These are phyloP conservation scores for Neofusicoccum ribis DNA, from an alignment of 2,329 filamentous ascomycete species.

Conservation along the genomic window DNA sequence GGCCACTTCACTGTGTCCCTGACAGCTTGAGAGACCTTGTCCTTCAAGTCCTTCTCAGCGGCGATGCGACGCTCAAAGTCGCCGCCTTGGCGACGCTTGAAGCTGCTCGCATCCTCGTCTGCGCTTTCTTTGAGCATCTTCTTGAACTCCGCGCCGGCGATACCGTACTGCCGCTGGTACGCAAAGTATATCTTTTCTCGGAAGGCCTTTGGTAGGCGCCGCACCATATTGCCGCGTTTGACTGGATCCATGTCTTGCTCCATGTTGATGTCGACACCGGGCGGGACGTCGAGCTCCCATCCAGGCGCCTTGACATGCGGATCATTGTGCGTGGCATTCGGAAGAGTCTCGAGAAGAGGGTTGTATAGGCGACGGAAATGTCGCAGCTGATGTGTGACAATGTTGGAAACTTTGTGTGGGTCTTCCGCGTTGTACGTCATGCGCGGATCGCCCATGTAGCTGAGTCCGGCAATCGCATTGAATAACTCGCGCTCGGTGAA, in stretches of 20 bases:
- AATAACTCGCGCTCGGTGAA: conserved; percentile 91
- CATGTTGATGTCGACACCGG: conserved; percentile 63
- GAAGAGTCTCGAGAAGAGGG: conserved; percentile 83
- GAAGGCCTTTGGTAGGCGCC: conserved; percentile 83
- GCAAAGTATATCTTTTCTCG: conserved; percentile 89
- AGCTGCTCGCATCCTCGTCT: conserved; percentile 64
- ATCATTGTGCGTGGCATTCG: conserved; percentile 80
- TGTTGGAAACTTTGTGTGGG: conserved; percentile 88
- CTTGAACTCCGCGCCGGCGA: conserved; percentile 80
- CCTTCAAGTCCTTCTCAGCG: conserved; percentile 67
- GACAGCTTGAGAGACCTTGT: conserved; percentile 74
- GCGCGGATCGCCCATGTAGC: conserved; percentile 93
- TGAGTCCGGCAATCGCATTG: conserved; percentile 85
- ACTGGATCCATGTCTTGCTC: conserved; percentile 90
- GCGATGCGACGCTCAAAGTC: conserved; percentile 86
- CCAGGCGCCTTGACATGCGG: conserved; percentile 56
- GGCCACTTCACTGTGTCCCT: conserved; percentile 91
- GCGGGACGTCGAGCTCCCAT: conserved; percentile 61
- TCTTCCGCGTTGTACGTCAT: conserved; percentile 74
- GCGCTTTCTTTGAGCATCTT: conserved; percentile 76
- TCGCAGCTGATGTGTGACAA: conserved; percentile 85
- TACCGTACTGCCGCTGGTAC: conserved; percentile 86
- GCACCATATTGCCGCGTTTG: conserved; percentile 93
- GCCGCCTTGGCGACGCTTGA: conserved; percentile 75
- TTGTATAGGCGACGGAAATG: conserved; percentile 92